Conservation (phyloP, 2,329 filamentous ascomycete species). For the Calonectria ilicicola region DNA sequence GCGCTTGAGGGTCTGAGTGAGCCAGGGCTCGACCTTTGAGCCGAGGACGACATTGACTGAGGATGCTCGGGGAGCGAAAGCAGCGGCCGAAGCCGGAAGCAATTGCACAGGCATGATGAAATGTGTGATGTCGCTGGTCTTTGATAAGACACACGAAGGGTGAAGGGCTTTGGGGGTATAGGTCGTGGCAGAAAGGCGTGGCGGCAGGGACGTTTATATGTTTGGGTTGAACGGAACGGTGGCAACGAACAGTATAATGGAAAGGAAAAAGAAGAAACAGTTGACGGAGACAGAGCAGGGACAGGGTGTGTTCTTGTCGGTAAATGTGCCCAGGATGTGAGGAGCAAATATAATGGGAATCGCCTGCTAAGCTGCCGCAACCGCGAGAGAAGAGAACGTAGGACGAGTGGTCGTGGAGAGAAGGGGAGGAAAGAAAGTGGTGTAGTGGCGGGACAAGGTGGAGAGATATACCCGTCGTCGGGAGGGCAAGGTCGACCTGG, state of each 20-base stretch:
- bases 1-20: constrained; percentile 95
- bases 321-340: constrained; percentile 15
- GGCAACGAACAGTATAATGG: constrained; percentile 51
- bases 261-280: constrained; percentile 62
- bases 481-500: not conserved
- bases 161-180: constrained; percentile 10
- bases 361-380: constrained; percentile 71
- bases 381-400: constrained; percentile 67
- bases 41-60: constrained; percentile 95
- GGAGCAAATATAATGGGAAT: constrained; percentile 50
- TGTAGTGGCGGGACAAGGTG: constrained; percentile 56
- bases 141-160: constrained; percentile 16
- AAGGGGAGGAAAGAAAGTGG: constrained; percentile 53
- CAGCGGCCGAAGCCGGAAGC: constrained; percentile 93
- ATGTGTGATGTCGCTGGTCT: constrained; percentile 34
- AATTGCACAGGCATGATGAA: constrained; percentile 87
- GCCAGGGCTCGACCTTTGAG: constrained; percentile 94
- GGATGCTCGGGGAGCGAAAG: constrained; percentile 90
- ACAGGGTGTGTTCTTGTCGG: constrained; percentile 33
- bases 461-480: constrained; percentile 52
- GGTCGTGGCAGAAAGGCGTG: constrained; percentile 9
- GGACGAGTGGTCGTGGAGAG: constrained; percentile 69
- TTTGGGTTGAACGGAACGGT: constrained; percentile 25
- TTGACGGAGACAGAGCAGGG: constrained; percentile 61
- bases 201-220: constrained; percentile 19